Base-by-base conservation (phyloP, 1,139 yeast genomes). In the Eremothecium sinecaudum region DNA sequence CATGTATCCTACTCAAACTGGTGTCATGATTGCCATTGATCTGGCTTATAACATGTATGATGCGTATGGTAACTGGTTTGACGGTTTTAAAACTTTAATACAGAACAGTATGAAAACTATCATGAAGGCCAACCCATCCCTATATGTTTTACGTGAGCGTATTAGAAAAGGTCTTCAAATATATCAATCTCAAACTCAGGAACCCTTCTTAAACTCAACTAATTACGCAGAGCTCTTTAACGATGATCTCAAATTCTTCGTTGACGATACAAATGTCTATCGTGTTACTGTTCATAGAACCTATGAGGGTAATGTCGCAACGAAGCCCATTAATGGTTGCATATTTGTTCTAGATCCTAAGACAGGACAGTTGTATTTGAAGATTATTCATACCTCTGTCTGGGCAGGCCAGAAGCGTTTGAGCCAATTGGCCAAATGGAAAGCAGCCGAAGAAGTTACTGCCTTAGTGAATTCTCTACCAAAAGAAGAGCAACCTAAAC, bases 371-470 rank as follows among this genome's bases (percentile, higher is more conserved):
- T 61, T 90, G 28, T 56, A 81, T 54, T 66, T 90, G 59, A 86
- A 84, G 52, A 73, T 90, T 35, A 84, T 92, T 41, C 98, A 90
- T 51, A 84, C 94, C 0, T 81, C 94, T 5, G 94, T 86, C 1
- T 92, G 96, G 94, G 79, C 95, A 2, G 99, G 99, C 11, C 97
- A 92, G 57, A 87, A 86, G 51, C 79, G 97, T 49, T 67, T 90
- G 45, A 83, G 94, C 18, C 97, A 90, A 55, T 64, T 92, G 42
- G 92, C 97, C 1, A 90, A 90, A 55, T 92, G 98, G 98, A 90
- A 90, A 56, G 79, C 97, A 2, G 98, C 98, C 0, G 99, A 92
- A 59, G 98, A 90, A 61, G 94, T 86, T 17, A 90, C 95, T 8
- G 94, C 95, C 0, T 64, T 90, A 44, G 71, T 90, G 17, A 69